Conservation (phyloP, 176 grass and related monocot species). For the Raddia distichophylla region DNA sequence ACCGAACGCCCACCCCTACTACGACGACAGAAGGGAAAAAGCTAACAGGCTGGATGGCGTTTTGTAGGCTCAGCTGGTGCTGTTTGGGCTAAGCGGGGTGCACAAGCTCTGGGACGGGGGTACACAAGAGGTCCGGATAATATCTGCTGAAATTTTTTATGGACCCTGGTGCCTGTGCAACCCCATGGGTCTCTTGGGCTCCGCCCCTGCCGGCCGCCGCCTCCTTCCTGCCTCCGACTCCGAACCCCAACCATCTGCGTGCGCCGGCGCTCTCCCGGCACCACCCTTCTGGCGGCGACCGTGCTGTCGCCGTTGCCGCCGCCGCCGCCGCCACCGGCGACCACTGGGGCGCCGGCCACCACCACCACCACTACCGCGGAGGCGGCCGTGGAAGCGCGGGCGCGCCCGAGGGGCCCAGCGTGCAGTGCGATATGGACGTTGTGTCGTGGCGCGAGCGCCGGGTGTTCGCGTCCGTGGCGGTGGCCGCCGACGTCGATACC, state of each 20-base stretch:
- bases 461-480: slow-evolving; percentile 61
- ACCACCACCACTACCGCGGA: slow-evolving; percentile 14
- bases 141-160: no score
- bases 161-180: no score
- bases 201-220: neutral
- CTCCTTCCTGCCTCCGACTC: slow-evolving; percentile 18
- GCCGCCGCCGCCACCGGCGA: slow-evolving; percentile 42
- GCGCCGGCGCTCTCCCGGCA: slow-evolving; percentile 31
- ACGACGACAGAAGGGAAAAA: no score
- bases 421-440: slow-evolving; percentile 89
- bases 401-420: neutral
- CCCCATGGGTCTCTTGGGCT: no score
- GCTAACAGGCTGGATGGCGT: no score
- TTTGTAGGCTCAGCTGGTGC: no score
- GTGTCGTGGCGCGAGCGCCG: slow-evolving; percentile 95
- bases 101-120: no score
- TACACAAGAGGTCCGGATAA: no score
- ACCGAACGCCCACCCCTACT: no score
- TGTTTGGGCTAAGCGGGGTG: no score
- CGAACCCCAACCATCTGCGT: neutral
- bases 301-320: slow-evolving; percentile 4
- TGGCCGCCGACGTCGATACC: slow-evolving; percentile 77
- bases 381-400: neutral
- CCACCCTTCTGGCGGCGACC: neutral
- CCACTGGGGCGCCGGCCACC: slow-evolving; percentile 42